Evolutionary conservation across 257 asterid genomes (phyloP).

Genomic region (Ehretia macrophylla): DNA sequence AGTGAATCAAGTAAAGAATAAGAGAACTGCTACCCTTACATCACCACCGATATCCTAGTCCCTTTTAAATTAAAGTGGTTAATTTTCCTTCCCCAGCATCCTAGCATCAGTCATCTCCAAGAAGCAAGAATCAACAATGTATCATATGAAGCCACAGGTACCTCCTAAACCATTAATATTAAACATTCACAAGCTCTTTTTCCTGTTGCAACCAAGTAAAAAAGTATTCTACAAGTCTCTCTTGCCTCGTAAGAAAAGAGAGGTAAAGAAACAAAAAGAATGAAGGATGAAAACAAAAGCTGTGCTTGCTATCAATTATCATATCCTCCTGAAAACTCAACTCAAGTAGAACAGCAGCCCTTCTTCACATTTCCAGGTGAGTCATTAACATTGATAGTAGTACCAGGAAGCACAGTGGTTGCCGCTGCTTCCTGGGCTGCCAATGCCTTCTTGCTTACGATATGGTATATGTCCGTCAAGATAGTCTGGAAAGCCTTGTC

Average conservation of each 20-base stretch:
- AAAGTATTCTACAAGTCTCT: slow-evolving; percentile 34
- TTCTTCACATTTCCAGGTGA: slow-evolving; percentile 42
- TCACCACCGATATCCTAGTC: too few relatives aligned
- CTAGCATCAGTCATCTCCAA: too few relatives aligned
- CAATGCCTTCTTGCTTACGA: slow-evolving; percentile 79
- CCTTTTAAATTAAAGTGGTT: too few relatives aligned
- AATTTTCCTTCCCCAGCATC: too few relatives aligned
- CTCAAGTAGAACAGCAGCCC: slow-evolving; percentile 72
- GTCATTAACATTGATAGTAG: slow-evolving; percentile 58
- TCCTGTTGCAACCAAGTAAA: slow-evolving; percentile 16
- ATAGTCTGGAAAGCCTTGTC: slow-evolving; percentile 74
- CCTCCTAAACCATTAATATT: too few relatives aligned
- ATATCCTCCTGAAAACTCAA: slow-evolving; percentile 15
- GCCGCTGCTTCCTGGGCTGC: slow-evolving; percentile 77
- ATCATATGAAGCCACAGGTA: too few relatives aligned
- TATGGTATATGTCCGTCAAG: slow-evolving; percentile 60
- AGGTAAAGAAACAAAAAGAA: slow-evolving; percentile 13
- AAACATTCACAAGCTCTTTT: slow-evolving; percentile 20
- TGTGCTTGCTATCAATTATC: slow-evolving; percentile 14
- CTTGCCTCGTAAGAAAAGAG: slow-evolving; percentile 9
- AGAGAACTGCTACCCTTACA: too few relatives aligned
- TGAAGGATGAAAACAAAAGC: slow-evolving; percentile 26
- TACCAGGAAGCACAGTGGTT: slow-evolving; percentile 47
- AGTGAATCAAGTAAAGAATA: too few relatives aligned
- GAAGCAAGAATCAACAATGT: too few relatives aligned